Conservation (phyloP, 2,329 filamentous ascomycete species). For the Davidsoniella eucalypti region DNA sequence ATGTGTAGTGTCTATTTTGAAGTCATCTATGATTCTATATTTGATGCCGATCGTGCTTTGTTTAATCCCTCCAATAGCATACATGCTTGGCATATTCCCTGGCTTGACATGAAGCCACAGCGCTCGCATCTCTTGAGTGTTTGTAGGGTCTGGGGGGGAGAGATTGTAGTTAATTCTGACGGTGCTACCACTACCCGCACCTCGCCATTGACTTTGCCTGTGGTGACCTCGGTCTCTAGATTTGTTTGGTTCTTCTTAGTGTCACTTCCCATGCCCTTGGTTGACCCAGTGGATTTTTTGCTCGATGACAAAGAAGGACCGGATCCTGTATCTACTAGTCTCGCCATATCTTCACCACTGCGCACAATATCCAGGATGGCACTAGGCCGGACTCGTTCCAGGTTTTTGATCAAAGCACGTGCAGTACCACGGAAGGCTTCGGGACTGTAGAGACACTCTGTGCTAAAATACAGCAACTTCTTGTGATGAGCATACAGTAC, state of each 20-base stretch:
- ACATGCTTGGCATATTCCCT: slow-evolving; percentile 86
- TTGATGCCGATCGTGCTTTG: slow-evolving; percentile 38
- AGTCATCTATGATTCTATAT: too few relatives aligned
- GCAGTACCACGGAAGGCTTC: slow-evolving; percentile 93
- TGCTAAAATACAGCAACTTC: slow-evolving; percentile 93
- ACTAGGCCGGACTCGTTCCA: slow-evolving; percentile 83
- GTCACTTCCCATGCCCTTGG: slow-evolving; percentile 12
- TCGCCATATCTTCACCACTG: slow-evolving; percentile 92
- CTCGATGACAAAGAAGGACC: background rate
- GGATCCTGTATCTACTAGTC: slow-evolving; percentile 36
- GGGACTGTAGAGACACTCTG: slow-evolving; percentile 95
- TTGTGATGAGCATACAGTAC: slow-evolving; percentile 95
- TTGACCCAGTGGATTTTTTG: background rate
- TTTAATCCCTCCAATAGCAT: slow-evolving; percentile 79
- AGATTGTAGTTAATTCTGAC: background rate
- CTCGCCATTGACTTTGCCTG: background rate
- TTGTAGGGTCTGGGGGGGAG: slow-evolving; percentile 33
- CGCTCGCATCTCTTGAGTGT: slow-evolving; percentile 67
- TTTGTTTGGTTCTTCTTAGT: background rate
- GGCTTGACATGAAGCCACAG: slow-evolving; percentile 92
- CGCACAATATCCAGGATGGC: slow-evolving; percentile 89
- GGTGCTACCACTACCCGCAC: background rate
- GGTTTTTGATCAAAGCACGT: slow-evolving; percentile 79
- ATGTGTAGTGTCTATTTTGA: too few relatives aligned
- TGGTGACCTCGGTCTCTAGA: background rate